Conservation (phyloP, 169 alveolate species). For the Pseudocohnilembus persalinus region DNA sequence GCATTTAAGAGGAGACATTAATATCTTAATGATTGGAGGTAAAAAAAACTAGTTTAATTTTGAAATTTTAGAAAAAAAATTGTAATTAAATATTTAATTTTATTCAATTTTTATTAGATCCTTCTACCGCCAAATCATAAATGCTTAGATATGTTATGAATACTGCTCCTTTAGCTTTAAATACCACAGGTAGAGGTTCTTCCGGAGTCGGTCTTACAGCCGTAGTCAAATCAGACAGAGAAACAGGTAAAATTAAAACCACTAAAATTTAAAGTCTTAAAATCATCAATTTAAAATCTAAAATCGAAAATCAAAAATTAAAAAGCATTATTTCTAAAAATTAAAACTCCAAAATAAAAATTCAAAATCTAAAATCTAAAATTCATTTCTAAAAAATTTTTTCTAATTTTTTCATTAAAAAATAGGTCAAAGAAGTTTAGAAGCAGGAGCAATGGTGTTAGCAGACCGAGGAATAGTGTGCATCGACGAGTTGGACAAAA, state of each 20-base stretch:
- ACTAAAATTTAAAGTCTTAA: background rate
- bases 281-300: background rate
- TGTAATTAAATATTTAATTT: background rate
- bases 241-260: constrained; percentile 38
- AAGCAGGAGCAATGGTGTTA: constrained; percentile 99
- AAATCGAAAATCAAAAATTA: background rate
- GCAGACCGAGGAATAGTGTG: constrained; percentile 98
- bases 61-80: background rate
- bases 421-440: constrained; percentile 95
- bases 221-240: constrained; percentile 95
- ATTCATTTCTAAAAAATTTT: background rate
- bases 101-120: constrained; percentile 76
- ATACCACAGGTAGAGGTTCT: constrained; percentile 99
- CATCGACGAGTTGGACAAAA: constrained; percentile 99
- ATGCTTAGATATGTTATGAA: constrained; percentile 92
- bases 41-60: background rate
- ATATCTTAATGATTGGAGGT: constrained; percentile 94
- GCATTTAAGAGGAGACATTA: constrained; percentile 98
- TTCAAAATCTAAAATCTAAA: no score
- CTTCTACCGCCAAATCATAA: constrained; percentile 99
- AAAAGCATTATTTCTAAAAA: background rate
- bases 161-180: constrained; percentile 94
- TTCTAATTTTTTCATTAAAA: constrained; percentile 32
- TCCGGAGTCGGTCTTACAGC: constrained; percentile 99
- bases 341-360: no score